Evolutionary conservation across 495 filamentous ascomycete species (phyloP).

Genomic region (Eremomyces bilateralis): DNA sequence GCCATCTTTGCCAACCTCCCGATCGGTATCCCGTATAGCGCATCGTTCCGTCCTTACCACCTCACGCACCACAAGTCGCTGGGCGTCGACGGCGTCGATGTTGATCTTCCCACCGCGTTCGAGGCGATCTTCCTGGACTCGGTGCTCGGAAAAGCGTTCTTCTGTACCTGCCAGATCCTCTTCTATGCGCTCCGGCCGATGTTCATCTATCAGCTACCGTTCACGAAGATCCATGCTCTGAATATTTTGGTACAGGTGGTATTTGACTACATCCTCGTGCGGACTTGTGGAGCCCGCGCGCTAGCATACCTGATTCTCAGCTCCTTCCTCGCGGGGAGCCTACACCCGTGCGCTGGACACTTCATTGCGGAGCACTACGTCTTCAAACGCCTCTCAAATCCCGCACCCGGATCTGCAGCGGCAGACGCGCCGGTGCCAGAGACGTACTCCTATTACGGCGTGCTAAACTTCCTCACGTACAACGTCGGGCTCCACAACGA

Average conservation of each 20-base stretch:
- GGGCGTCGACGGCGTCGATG: constrained; percentile 88
- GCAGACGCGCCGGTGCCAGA: constrained; percentile 45
- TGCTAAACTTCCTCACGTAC: constrained; percentile 79
- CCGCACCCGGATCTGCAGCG: constrained; percentile 35
- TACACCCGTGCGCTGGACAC: constrained; percentile 91
- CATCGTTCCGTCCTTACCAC: constrained; percentile 94
- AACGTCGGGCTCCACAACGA: constrained; percentile 97
- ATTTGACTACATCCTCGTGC: constrained; percentile 55
- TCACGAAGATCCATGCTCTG: constrained; percentile 64
- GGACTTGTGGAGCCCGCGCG: constrained; percentile 29
- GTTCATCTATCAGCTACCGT: constrained; percentile 73
- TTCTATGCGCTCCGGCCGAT: constrained; percentile 99
- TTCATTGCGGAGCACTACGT: constrained; percentile 99
- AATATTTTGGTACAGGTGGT: constrained; percentile 56
- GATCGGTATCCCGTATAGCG: constrained; percentile 89
- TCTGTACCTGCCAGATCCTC: constrained; percentile 97
- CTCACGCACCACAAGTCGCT: constrained; percentile 98
- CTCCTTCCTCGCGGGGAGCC: constrained; percentile 77
- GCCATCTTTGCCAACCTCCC: constrained; percentile 90
- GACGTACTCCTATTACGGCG: constrained; percentile 93
- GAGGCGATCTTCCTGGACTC: constrained; percentile 91
- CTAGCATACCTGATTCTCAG: constrained; percentile 64
- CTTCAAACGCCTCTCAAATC: constrained; percentile 36
- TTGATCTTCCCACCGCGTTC: constrained; percentile 77
- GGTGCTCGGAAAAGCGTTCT: constrained; percentile 94